phyloP scores from a whole-genome alignment of 108 stramenopile genomes.

The Fragilariopsis cylindrus region DNA sequence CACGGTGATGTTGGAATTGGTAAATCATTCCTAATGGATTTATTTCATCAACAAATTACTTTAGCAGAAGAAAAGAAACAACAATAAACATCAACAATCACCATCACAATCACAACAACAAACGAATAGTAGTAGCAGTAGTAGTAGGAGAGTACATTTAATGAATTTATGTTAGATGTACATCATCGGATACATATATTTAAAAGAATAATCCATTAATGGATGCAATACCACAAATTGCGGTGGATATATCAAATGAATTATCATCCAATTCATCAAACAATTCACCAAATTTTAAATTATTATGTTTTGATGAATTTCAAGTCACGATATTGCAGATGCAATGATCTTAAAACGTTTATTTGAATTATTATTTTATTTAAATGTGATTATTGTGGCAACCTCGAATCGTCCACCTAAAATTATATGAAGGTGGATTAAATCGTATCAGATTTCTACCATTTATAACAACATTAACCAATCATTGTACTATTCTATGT shows the following conservation, averaged over 20 bases:
- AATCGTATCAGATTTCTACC: constrained; percentile 57
- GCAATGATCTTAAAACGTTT: constrained; percentile 44
- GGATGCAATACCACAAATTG: constrained; percentile 28
- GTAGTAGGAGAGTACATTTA: constrained; percentile 30
- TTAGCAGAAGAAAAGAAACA: background rate
- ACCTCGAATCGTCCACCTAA: constrained; percentile 62
- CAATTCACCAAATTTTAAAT: constrained; percentile 26
- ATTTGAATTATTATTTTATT: constrained; percentile 17
- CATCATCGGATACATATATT: constrained; percentile 37
- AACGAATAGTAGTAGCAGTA: no score
- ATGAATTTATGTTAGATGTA: constrained; percentile 54
- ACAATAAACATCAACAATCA: background rate
- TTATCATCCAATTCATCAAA: background rate
- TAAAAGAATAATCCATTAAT: constrained; percentile 15
- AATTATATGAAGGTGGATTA: constrained; percentile 59
- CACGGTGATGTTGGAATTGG: constrained; percentile 10
- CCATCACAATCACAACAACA: no score
- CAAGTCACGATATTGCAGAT: constrained; percentile 44
- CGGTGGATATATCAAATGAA: constrained; percentile 24
- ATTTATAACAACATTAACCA: constrained; percentile 41
- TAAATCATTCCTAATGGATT: constrained; percentile 8
- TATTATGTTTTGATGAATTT: constrained; percentile 24
- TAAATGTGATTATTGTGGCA: constrained; percentile 48
- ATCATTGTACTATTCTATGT: constrained; percentile 15
- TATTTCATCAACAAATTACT: background rate